Conservation (phyloP, 78 protist genomes). For the Chrysochromulina tobinii region DNA sequence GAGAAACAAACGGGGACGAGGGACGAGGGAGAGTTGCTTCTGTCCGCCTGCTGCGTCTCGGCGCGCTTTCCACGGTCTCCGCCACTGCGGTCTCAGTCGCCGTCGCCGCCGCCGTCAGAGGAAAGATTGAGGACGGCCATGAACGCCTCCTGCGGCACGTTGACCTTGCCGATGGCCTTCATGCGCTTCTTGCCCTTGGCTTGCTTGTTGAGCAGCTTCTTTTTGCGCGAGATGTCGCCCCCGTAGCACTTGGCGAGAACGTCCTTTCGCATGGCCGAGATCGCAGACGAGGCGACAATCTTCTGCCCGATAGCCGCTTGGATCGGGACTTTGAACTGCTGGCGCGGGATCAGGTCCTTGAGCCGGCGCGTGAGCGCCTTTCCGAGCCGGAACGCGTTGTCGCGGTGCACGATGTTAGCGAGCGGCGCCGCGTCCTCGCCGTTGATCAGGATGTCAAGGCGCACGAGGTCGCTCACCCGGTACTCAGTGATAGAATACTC, state of each 20-base stretch:
- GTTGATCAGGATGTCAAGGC: slow-evolving; percentile 42
- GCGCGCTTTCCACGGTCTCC: too few relatives aligned
- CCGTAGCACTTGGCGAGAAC: slow-evolving; percentile 66
- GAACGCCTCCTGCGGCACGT: slow-evolving; percentile 65
- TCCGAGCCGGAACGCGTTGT: slow-evolving; percentile 2
- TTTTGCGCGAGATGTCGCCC: slow-evolving; percentile 56
- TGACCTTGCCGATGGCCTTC: slow-evolving; percentile 58
- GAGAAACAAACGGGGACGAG: too few relatives aligned
- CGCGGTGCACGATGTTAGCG: slow-evolving; percentile 36
- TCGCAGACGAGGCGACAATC: slow-evolving; percentile 32
- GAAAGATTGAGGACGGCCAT: slow-evolving; percentile 53
- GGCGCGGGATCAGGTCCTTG: slow-evolving; percentile 55
- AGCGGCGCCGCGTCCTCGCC: slow-evolving; percentile 54
- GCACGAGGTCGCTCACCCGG: background rate
- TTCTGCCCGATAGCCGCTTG: slow-evolving; percentile 50
- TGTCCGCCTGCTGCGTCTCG: too few relatives aligned
- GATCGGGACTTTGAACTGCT: slow-evolving; percentile 47
- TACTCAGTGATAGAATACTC: slow-evolving; percentile 38
- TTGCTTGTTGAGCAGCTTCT: slow-evolving; percentile 57
- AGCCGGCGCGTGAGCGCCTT: slow-evolving; percentile 30
- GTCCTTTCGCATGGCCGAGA: slow-evolving; percentile 41
- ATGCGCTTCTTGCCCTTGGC: slow-evolving; percentile 59
- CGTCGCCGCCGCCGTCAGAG: too few relatives aligned
- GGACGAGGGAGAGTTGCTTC: too few relatives aligned
- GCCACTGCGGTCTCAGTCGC: too few relatives aligned